These are phyloP conservation scores for Euphrasia arctica DNA, from an alignment of 305 asterid species.

Conservation along the genomic window DNA sequence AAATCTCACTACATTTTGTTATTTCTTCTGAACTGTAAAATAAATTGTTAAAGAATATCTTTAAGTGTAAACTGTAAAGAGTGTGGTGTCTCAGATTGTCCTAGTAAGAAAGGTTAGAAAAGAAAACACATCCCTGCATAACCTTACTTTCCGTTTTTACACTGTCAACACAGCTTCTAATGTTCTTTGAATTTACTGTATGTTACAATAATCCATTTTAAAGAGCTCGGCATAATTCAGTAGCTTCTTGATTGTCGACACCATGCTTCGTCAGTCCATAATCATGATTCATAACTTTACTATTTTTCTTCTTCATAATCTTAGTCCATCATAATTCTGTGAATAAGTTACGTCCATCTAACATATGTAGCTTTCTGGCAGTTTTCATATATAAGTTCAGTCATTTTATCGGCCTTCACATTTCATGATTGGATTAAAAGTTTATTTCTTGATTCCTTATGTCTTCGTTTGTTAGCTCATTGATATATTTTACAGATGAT, in stretches of 20 bases:
- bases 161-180: background rate
- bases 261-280: background rate
- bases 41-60: background rate
- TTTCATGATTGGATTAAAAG: constrained; percentile 11
- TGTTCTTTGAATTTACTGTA: constrained; percentile 3
- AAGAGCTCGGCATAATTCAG: background rate
- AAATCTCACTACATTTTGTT: background rate
- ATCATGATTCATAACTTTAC: background rate
- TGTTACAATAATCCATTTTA: constrained; percentile 2
- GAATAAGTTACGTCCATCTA: background rate
- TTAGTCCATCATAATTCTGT: constrained; percentile 4
- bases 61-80: background rate
- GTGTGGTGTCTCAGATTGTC: background rate
- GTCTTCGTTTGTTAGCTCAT: constrained; percentile 15
- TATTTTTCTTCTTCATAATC: background rate
- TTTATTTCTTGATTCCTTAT: constrained; percentile 8
- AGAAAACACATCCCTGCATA: background rate
- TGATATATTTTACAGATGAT: constrained; percentile 63
- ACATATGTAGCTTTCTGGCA: constrained; percentile 6
- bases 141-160: background rate
- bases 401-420: background rate
- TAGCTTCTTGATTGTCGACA: constrained; percentile 9
- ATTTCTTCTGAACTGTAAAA: background rate
- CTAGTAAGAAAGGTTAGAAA: background rate
- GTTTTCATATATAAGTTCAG: background rate